Conservation (phyloP, 2,329 filamentous ascomycete species). For the Fusarium keratoplasticum region DNA sequence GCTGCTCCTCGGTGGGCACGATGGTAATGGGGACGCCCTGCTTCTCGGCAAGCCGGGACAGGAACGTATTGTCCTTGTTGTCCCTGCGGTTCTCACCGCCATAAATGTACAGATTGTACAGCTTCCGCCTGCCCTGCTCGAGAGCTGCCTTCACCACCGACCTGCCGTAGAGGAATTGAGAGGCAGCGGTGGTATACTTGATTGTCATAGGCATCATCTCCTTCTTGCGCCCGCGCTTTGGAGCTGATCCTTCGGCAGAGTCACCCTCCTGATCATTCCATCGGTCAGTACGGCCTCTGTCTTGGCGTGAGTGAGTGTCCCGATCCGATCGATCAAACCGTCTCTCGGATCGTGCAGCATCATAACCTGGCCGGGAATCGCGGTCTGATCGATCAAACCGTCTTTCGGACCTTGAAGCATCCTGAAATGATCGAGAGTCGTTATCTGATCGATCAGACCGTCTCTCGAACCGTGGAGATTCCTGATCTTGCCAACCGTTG, state of each 20-base stretch:
- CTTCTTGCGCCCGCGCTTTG: slow-evolving; percentile 40
- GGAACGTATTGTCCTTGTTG: slow-evolving; percentile 56
- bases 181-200: slow-evolving; percentile 82
- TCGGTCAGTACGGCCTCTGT: slow-evolving; percentile 13
- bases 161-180: slow-evolving; percentile 90
- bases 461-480: not conserved
- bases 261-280: slow-evolving; percentile 17
- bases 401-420: not conserved
- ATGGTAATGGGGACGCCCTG: slow-evolving; percentile 66
- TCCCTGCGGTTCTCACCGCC: slow-evolving; percentile 66
- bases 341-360: not conserved
- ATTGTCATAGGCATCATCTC: slow-evolving; percentile 53
- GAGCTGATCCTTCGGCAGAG: not conserved
- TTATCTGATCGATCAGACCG: slow-evolving; percentile 4
- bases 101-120: slow-evolving; percentile 89
- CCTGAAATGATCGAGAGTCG: not conserved
- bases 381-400: slow-evolving; percentile 9
- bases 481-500: not conserved
- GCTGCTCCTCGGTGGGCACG: slow-evolving; percentile 71
- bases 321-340: slow-evolving; percentile 4
- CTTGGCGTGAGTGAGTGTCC: slow-evolving; percentile 10
- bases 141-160: slow-evolving; percentile 86
- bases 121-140: slow-evolving; percentile 71
- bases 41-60: slow-evolving; percentile 60
- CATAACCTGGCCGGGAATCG: not conserved